Conservation (phyloP, 2,329 filamentous ascomycete species). For the Paracamarosporium sp. region DNA sequence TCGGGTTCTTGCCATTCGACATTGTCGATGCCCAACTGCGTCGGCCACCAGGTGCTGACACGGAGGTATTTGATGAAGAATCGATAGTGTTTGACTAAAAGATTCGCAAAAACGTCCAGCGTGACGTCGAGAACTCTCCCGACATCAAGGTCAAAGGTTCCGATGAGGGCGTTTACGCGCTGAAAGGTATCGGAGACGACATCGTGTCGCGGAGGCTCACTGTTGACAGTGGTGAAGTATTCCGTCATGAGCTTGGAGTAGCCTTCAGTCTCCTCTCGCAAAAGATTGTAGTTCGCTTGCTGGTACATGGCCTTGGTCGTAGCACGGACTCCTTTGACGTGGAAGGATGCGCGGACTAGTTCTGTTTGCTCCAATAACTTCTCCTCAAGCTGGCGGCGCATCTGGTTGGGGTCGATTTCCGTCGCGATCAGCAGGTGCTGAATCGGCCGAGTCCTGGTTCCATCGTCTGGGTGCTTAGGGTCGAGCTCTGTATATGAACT, state of each 20-base stretch:
- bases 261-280: conserved; percentile 94
- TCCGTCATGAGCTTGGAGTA: conserved; percentile 97
- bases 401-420: conserved; percentile 71
- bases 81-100: conserved; percentile 88
- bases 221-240: conserved; percentile 86
- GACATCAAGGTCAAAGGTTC: conserved; percentile 95
- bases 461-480: conserved; percentile 64
- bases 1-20: conserved; percentile 58
- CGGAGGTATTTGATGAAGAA: conserved; percentile 95
- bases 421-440: conserved; percentile 75
- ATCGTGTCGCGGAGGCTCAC: conserved; percentile 74
- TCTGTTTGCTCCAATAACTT: conserved; percentile 76
- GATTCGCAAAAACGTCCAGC: conserved; percentile 91
- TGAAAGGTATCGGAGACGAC: conserved; percentile 87
- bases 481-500: conserved; percentile 69
- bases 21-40: conserved; percentile 62
- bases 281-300: conserved; percentile 94
- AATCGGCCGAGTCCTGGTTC: conserved; percentile 60
- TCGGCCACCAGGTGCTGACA: conserved; percentile 96
- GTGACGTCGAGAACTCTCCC: conserved; percentile 93
- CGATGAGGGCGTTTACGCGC: conserved; percentile 90
- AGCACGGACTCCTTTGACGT: conserved; percentile 82
- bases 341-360: conserved; percentile 85
- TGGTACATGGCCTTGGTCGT: conserved; percentile 93
- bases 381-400: conserved; percentile 85